Conservation (phyloP, 2,329 filamentous ascomycete species). For the Emergomyces pasteurianus region DNA sequence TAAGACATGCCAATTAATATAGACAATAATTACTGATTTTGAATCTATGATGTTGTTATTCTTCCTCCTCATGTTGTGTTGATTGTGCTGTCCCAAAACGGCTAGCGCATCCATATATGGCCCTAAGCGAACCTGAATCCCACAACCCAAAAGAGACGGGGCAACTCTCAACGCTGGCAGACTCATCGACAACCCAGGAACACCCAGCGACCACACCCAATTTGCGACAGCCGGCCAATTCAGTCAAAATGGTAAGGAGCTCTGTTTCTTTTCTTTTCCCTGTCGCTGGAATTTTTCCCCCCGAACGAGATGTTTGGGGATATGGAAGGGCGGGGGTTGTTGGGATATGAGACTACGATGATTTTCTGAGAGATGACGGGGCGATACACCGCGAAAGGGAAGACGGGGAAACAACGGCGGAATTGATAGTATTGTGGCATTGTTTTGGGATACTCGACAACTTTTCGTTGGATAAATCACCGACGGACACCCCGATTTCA, state of each 20-base stretch:
- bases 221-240: conserved; percentile 33
- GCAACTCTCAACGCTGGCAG: conserved; percentile 22
- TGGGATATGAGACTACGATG: too few relatives aligned
- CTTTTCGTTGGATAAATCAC: too few relatives aligned
- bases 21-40: background rate
- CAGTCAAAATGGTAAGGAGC: conserved; percentile 38
- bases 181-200: conserved; percentile 24
- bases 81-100: conserved; percentile 11
- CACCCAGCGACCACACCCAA: conserved; percentile 10
- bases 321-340: too few relatives aligned
- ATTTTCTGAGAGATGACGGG: too few relatives aligned
- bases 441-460: background rate
- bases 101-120: conserved; percentile 15
- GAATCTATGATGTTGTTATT: too few relatives aligned
- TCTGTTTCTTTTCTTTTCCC: conserved; percentile 6
- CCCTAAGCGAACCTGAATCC: conserved; percentile 35
- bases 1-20: conserved; percentile 16
- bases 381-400: background rate
- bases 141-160: conserved; percentile 22
- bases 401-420: background rate
- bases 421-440: background rate
- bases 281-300: conserved; percentile 9
- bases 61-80: too few relatives aligned
- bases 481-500: background rate
- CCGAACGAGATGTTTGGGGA: conserved; percentile 13